Conservation (phyloP, 106 monocot species). For the Dendrobium huoshanense region DNA sequence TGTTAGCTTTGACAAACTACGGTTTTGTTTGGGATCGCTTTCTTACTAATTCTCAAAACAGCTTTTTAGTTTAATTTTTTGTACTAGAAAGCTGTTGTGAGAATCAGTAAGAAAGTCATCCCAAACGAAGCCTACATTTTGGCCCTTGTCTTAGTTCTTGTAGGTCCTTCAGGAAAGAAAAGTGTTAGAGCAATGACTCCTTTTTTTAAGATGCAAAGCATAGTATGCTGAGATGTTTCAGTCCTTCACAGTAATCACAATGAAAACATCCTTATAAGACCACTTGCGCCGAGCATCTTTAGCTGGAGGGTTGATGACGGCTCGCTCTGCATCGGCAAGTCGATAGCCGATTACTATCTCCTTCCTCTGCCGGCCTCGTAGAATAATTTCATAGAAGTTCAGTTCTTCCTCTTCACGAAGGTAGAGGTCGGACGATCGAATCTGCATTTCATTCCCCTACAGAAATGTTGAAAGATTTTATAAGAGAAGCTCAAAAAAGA, state of each 20-base stretch:
- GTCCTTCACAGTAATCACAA: conserved; percentile 62
- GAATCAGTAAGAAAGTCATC: no score
- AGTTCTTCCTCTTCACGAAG: conserved; percentile 52
- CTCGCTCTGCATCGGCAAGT: conserved; percentile 37
- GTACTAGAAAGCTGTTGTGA: no score
- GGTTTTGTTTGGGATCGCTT: no score
- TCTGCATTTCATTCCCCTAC: conserved; percentile 71
- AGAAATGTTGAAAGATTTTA: not conserved
- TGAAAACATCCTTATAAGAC: conserved; percentile 56
- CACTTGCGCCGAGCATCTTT: conserved; percentile 33
- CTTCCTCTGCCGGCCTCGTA: conserved; percentile 48
- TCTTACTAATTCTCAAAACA: no score
- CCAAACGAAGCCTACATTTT: no score
- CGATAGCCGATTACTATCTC: conserved; percentile 65
- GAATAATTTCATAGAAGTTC: conserved; percentile 55
- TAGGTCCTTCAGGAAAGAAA: no score
- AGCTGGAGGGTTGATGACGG: conserved; percentile 54
- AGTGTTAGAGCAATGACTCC: not conserved
- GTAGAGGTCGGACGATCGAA: conserved; percentile 50
- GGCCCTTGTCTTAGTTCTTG: no score
- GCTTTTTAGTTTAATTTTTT: no score
- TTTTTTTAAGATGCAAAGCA: not conserved
- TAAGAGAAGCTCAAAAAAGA: not conserved
- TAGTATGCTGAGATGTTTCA: conserved; percentile 11
- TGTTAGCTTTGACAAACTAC: no score